These are phyloP conservation scores for Dactylellina sp. DNA, from an alignment of 2,329 filamentous ascomycete genomes.

Conservation along the genomic window DNA sequence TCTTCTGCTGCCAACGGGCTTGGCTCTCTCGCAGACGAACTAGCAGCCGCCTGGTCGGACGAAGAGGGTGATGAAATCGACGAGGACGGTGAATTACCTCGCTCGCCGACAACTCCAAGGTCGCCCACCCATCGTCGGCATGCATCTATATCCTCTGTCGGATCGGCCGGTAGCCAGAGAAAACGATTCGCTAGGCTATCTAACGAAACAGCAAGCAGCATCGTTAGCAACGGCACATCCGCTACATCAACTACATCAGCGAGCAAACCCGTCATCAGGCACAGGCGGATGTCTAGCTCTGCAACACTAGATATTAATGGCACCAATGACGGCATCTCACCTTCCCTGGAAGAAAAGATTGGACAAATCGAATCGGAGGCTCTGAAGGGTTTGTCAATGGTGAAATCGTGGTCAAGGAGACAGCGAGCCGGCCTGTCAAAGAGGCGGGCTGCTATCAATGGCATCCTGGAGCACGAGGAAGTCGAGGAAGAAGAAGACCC, in stretches of 20 bases:
- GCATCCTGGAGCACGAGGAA: constrained; percentile 71
- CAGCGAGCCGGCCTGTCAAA: constrained; percentile 58
- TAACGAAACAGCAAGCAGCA: constrained; percentile 52
- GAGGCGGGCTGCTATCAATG: constrained; percentile 74
- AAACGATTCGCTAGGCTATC: constrained; percentile 51
- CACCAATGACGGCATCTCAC: constrained; percentile 68
- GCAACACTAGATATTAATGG: constrained; percentile 59
- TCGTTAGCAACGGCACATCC: constrained; percentile 51
- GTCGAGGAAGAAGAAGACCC: constrained; percentile 64
- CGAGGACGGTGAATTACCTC: constrained; percentile 46
- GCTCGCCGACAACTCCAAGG: constrained; percentile 47
- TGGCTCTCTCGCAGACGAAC: constrained; percentile 83
- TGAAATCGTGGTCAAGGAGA: constrained; percentile 53
- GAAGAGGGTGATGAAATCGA: constrained; percentile 51
- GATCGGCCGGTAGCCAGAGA: constrained; percentile 48
- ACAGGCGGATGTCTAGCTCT: constrained; percentile 50
- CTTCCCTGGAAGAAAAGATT: constrained; percentile 75
- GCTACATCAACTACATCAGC: constrained; percentile 39
- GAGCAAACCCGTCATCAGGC: constrained; percentile 46
- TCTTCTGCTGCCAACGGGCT: constrained; percentile 65
- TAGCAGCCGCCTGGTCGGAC: constrained; percentile 78
- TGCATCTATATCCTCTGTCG: constrained; percentile 52
- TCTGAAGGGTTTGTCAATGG: constrained; percentile 53
- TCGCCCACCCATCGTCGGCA: constrained; percentile 48
- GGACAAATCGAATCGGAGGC: constrained; percentile 73